Percentiles rank a stretch among this genome's conserved stretches.
These are phyloP conservation scores for Penicillium concentricum DNA, from an alignment of 2,329 filamentous ascomycete species.

Conservation along the genomic window DNA sequence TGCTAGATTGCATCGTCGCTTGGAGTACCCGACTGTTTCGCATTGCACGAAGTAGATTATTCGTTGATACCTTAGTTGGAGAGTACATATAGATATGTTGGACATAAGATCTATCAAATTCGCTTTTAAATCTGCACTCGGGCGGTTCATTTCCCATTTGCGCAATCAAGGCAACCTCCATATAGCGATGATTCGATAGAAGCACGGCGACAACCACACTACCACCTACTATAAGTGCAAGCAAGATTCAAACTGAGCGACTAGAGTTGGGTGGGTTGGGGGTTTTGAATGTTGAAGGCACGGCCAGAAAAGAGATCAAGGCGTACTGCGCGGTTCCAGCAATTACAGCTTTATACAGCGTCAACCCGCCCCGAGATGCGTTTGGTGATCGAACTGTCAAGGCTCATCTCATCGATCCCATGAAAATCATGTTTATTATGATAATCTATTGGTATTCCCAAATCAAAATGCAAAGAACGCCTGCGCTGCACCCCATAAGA, in stretches of 20 bases:
- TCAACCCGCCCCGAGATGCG: not conserved
- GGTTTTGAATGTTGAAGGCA: not conserved
- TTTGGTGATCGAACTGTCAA: not conserved
- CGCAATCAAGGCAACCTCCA: too few species aligned
- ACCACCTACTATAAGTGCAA: not conserved
- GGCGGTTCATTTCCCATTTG: not conserved
- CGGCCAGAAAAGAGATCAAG: not conserved
- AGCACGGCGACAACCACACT: not conserved
- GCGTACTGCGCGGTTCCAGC: not conserved
- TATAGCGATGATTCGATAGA: not conserved
- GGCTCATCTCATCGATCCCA: slow-evolving; percentile 2
- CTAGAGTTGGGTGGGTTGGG: not conserved
- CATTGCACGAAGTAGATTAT: slow-evolving; percentile 16
- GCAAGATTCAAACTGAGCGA: not conserved
- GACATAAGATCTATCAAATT: not conserved
- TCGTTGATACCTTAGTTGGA: not conserved
- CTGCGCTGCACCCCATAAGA: slow-evolving; percentile 40
- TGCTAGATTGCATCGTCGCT: slow-evolving; percentile 69
- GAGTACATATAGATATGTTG: not conserved
- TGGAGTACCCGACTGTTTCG: slow-evolving; percentile 73
- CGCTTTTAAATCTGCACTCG: not conserved
- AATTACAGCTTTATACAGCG: not conserved
- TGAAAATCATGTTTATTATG: slow-evolving; percentile 19
- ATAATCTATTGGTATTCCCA: slow-evolving; percentile 39
- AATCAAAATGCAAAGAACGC: slow-evolving; percentile 40